phyloP scores from a whole-genome alignment of 768 basidiomycete genomes.

The Pleurotus salmoneostramineus region DNA sequence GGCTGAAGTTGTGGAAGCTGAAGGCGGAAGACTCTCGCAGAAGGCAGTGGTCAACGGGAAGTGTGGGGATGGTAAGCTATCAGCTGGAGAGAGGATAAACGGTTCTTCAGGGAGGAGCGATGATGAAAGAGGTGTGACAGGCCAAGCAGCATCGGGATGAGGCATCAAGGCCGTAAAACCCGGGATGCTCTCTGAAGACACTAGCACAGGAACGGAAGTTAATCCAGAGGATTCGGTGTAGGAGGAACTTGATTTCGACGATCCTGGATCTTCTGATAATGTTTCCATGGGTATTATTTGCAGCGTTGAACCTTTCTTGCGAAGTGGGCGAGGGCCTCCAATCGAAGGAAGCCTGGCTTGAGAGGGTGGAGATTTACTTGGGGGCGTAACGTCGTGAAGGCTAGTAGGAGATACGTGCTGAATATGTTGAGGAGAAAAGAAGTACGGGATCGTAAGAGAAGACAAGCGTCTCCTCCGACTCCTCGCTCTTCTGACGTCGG shows the following conservation, averaged over 20 bases:
- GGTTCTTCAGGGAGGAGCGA: not conserved
- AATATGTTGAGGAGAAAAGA: not conserved
- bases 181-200: not conserved
- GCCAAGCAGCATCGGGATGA: not conserved
- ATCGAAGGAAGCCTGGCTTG: not conserved
- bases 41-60: not conserved
- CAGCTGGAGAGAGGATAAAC: not conserved
- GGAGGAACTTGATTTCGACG: not conserved
- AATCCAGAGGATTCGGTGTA: not conserved
- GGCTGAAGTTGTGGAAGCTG: not conserved
- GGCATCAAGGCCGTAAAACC: conserved; percentile 1
- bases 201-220: not conserved
- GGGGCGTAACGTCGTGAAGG: not conserved
- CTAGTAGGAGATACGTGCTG: not conserved
- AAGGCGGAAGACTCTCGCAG: conserved; percentile 1
- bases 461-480: not conserved
- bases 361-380: not conserved
- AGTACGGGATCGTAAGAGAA: not conserved
- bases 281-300: not conserved
- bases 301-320: not conserved
- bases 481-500: not conserved
- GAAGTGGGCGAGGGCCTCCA: conserved; percentile 1
- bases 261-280: not conserved
- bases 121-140: not conserved
- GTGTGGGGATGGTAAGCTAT: not conserved